Evolutionary conservation across 805 yeast genomes (phyloP).

Genomic region (Metschnikowia lochheadii): DNA sequence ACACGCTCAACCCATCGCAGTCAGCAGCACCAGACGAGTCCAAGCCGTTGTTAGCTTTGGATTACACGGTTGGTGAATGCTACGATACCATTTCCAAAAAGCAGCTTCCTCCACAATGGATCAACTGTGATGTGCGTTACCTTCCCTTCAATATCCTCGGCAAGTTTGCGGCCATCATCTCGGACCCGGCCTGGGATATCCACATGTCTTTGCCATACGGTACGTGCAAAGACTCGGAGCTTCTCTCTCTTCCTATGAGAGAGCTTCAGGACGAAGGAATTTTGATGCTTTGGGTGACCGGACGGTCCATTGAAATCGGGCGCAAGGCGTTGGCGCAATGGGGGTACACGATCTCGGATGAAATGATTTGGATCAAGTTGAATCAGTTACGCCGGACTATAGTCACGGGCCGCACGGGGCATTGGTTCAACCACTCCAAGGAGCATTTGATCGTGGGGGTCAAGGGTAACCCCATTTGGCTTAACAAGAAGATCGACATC

Average conservation of each 20-base stretch:
- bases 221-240: slow-evolving; percentile 72
- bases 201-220: slow-evolving; percentile 84
- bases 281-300: slow-evolving; percentile 89
- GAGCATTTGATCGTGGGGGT: slow-evolving; percentile 85
- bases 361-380: slow-evolving; percentile 85
- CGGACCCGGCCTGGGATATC: slow-evolving; percentile 97
- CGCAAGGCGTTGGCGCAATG: slow-evolving; percentile 68
- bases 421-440: slow-evolving; percentile 93
- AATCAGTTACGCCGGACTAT: slow-evolving; percentile 85
- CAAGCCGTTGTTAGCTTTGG: slow-evolving; percentile 21
- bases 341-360: slow-evolving; percentile 81
- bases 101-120: slow-evolving; percentile 71
- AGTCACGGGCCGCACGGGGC: slow-evolving; percentile 95
- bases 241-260: slow-evolving; percentile 61
- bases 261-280: slow-evolving; percentile 80
- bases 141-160: slow-evolving; percentile 72
- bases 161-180: slow-evolving; percentile 74
- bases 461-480: slow-evolving; percentile 77
- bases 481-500: slow-evolving; percentile 60
- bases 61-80: slow-evolving; percentile 49
- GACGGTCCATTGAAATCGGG: slow-evolving; percentile 87
- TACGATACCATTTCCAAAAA: slow-evolving; percentile 32
- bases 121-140: slow-evolving; percentile 73
- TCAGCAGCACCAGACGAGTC: slow-evolving; percentile 1
- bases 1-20: slow-evolving; percentile 41